Evolutionary conservation across 179 eudicot genomes (phyloP).

Genomic region (Spergularia azorica): DNA sequence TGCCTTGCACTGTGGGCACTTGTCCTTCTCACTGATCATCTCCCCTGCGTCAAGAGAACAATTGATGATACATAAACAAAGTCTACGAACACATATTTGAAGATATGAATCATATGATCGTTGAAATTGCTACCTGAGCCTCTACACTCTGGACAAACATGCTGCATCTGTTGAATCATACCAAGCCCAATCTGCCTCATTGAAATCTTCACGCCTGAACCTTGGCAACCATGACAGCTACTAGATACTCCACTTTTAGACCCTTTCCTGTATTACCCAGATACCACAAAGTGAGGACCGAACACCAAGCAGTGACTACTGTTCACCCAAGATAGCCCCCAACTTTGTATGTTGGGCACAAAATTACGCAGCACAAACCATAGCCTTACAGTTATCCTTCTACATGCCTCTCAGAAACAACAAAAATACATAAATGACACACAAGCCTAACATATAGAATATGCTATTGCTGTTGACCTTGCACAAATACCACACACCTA

Average conservation of each 20-base stretch:
- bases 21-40: slow-evolving; percentile 52
- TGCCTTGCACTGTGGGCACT: slow-evolving; percentile 59
- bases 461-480: no score
- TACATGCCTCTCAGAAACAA: no score
- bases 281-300: slow-evolving; percentile 8
- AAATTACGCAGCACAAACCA: background rate
- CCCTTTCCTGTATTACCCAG: slow-evolving; percentile 46
- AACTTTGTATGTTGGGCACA: background rate
- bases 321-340: background rate
- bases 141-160: slow-evolving; percentile 54
- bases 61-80: background rate
- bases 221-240: slow-evolving; percentile 56
- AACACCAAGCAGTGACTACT: background rate
- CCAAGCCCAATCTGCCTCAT: slow-evolving; percentile 54
- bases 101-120: background rate
- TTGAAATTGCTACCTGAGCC: slow-evolving; percentile 38
- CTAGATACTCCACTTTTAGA: slow-evolving; percentile 61
- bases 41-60: slow-evolving; percentile 37
- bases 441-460: no score
- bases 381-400: background rate
- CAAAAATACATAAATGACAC: no score
- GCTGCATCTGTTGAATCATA: slow-evolving; percentile 64
- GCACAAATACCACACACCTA: no score
- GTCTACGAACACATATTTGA: background rate
- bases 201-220: slow-evolving; percentile 53